A percentile compares a stretch with the other conserved stretches of the same genome.
Conservation (phyloP, 352 stramenopile genomes). For the Phytopythium sindhum region DNA sequence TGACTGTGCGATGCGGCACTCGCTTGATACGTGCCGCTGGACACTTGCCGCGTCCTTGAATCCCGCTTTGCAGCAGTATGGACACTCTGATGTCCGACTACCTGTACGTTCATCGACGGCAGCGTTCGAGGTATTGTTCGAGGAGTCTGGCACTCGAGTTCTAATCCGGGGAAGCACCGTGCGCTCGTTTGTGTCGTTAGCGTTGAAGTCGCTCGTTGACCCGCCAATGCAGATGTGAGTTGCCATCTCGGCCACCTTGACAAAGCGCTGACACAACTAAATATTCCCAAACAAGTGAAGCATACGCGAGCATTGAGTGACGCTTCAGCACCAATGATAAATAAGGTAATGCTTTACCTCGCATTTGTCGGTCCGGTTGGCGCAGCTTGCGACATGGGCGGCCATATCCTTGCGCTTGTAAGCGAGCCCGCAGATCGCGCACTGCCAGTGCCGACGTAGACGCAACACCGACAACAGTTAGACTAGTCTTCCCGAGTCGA, state of each 20-base stretch:
- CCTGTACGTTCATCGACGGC: neutral
- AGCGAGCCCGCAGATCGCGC: slow-evolving; percentile 40
- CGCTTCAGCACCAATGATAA: no score
- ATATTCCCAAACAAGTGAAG: neutral
- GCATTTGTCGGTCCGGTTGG: slow-evolving; percentile 50
- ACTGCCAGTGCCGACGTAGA: slow-evolving; percentile 19
- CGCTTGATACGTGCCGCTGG: slow-evolving; percentile 28
- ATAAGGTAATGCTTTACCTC: slow-evolving; percentile 31
- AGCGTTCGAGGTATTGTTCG: slow-evolving; percentile 3
- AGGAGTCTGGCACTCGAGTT: neutral
- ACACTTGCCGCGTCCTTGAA: slow-evolving; percentile 24
- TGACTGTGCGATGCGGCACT: slow-evolving; percentile 38
- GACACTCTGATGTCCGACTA: slow-evolving; percentile 25
- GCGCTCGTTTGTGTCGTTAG: no score
- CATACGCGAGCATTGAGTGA: no score
- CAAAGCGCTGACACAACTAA: slow-evolving; percentile 43
- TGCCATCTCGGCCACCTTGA: slow-evolving; percentile 37
- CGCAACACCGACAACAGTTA: neutral
- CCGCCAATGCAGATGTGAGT: slow-evolving; percentile 10
- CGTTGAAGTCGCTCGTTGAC: neutral
- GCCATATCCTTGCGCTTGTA: slow-evolving; percentile 43
- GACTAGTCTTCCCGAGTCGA: neutral
- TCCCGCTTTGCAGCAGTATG: slow-evolving; percentile 34
- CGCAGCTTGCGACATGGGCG: slow-evolving; percentile 34
- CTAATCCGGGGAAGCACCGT: neutral